Evolutionary conservation across 192 early-diverging fungal genomes (phyloP), one percentile per base, ranked within the genome.

Genomic region (Cladochytrium replicatum): DNA sequence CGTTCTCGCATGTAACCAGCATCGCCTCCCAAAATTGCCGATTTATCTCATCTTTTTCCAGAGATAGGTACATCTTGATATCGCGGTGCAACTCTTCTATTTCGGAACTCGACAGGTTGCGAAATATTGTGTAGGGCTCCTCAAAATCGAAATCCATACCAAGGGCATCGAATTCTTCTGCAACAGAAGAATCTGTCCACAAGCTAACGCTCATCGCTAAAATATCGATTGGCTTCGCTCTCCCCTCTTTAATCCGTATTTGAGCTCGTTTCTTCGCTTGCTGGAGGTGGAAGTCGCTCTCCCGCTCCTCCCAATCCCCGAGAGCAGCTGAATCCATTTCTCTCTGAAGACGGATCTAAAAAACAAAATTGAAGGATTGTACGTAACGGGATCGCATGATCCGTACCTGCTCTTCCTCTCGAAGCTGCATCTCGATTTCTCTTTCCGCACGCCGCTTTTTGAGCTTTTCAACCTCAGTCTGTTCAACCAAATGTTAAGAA

Each of bases 241-340:
- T 60, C 17, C 78, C 80, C 50, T 87, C 85, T 40, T 81, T 81
- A 48, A 99, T 88, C 6, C 93, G 73, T 50, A 99, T 93, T 60
- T 93, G 87, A 0, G 95, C 93, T 8, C 93, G 70, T 29, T 66
- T 66, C 55, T 95, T 93, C 1, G 89, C 89, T 68, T 97, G 93
- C 54, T 83, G 60, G 51, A 93, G 62, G 64, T 93, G 87, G 52
- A 99, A 99, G 60, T 85, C 85, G 52, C 93, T 91, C 48, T 99
- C 93, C 27, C 85, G 77, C 0, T 78, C 72, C 62, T 91, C 84
- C 93, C 93, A 98, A 59, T 98, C 94, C n/a, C 93, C 93, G 50
- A 95, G 71, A 34, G 85, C 83, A 15, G 81, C 84, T 40, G 78
- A 73, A 58, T 97, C 93, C 30, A 83, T 71, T 46, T 93, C 91